Evolutionary conservation across 2,329 filamentous ascomycete species (phyloP), one percentile per base, ranked within the genome.

Genomic region (Beauveria brongniartii): DNA sequence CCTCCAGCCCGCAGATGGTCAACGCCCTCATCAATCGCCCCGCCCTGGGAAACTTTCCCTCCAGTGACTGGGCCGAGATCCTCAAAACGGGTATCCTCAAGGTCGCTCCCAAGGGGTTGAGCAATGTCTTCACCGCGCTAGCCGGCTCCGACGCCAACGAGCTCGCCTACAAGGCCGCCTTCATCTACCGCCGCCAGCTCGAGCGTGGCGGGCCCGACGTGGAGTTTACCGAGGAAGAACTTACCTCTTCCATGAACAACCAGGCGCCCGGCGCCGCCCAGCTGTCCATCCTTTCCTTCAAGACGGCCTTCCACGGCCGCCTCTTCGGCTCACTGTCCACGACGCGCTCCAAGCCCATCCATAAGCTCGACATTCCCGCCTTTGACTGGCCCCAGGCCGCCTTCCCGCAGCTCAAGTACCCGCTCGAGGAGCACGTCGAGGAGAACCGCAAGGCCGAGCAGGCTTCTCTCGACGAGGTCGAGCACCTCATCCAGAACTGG

Each of bases 361-460:
- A 96, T 82, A 96, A 96, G 79, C 80, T 96, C 68, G 92, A 96
- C 72, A 96, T 96, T 68, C 92, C 92, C 26, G 90, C 92, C 69
- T 96, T 96, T 70, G 89, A 96, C 81, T 96, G 92, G 92, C 92
- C 92, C 30, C 90, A 93, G 74, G 91, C 91, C 20, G 85, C 89
- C 61, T 96, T 96, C 82, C 92, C 92, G 10, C 70, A 78, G 65
- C 83, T 95, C 71, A 92, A 92, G 76, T 96, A 96, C 75, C 92
- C 92, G 0, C 85, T 96, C 6, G 88, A 92, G 67, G 80, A 91
- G 66, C 85, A 94, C 74, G 88, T 75, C 24, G 84, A 85, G 66
- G 91, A 94, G 76, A 96, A 96, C 73, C 85, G 83, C n/a, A 80
- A 81, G 63, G 89, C 91, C 69, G 92, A 96, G 77, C 80, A 89